These are phyloP conservation scores for Colletotrichum costaricense DNA, from an alignment of 2,329 filamentous ascomycete genomes.

Conservation along the genomic window DNA sequence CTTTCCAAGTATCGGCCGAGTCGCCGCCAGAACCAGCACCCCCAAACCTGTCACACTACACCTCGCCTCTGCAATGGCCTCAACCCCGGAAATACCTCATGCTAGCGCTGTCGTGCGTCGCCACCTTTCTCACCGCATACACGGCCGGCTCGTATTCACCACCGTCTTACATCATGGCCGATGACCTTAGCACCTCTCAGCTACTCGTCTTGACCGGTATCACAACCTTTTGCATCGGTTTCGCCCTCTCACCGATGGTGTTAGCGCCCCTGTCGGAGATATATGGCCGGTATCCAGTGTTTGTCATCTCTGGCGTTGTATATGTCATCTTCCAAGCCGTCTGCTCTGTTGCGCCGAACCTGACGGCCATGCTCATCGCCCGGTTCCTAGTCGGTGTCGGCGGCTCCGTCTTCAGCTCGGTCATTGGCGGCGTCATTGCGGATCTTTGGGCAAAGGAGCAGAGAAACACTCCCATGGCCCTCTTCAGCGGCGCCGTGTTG, in stretches of 20 bases:
- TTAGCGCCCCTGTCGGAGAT: constrained; percentile 90
- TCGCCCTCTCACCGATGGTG: constrained; percentile 86
- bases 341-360: constrained; percentile 76
- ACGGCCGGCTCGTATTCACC: constrained; percentile 84
- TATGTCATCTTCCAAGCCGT: constrained; percentile 79
- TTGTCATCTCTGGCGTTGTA: constrained; percentile 77
- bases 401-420: constrained; percentile 83
- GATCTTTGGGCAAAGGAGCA: constrained; percentile 85
- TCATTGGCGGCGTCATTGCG: constrained; percentile 91
- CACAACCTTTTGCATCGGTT: constrained; percentile 84
- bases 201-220: constrained; percentile 80
- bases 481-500: constrained; percentile 85
- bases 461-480: constrained; percentile 88
- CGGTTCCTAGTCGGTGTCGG: constrained; percentile 84
- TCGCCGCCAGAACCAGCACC: constrained; percentile 60
- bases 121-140: constrained; percentile 83
- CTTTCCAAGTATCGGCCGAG: constrained; percentile 22
- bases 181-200: constrained; percentile 72
- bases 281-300: constrained; percentile 86
- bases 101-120: constrained; percentile 79
- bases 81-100: constrained; percentile 75
- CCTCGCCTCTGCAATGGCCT: constrained; percentile 81
- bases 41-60: constrained; percentile 75
- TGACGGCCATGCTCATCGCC: constrained; percentile 79
- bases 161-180: constrained; percentile 71